Evolutionary conservation across 352 stramenopile species (phyloP).

Genomic region (Phytophthora constricta): DNA sequence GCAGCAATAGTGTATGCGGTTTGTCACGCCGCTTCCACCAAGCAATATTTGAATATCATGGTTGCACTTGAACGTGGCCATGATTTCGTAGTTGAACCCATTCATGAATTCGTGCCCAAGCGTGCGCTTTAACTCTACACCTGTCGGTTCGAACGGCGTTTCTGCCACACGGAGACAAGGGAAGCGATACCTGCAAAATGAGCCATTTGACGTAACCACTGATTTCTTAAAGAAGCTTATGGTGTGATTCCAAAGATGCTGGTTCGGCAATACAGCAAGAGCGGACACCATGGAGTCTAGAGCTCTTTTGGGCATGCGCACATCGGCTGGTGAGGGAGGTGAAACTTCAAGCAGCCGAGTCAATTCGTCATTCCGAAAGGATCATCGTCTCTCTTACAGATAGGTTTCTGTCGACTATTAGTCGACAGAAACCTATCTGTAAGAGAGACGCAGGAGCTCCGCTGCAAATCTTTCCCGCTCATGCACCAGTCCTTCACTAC

Average conservation of each 20-base stretch:
- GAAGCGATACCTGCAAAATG: not conserved
- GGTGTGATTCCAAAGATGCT: not conserved
- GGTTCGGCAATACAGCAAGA: not conserved
- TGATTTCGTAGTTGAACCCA: conserved; percentile 10
- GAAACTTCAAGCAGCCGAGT: conserved; percentile 3
- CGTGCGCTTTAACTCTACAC: not conserved
- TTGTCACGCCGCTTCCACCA: not conserved
- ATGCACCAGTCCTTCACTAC: not conserved
- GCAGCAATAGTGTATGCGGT: not conserved
- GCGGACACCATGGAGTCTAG: conserved; percentile 1
- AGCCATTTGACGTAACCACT: not conserved
- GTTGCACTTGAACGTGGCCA: not conserved
- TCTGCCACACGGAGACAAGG: not conserved
- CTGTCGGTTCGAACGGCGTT: not conserved
- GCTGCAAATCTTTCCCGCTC: not conserved
- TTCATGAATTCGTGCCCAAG: conserved; percentile 4
- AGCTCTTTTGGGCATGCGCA: not conserved
- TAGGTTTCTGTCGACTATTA: not conserved
- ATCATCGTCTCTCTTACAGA: not conserved
- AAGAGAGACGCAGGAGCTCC: not conserved
- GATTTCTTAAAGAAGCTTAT: not conserved
- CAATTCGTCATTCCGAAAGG: conserved; percentile 5
- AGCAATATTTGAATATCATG: not conserved
- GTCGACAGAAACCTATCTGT: not conserved
- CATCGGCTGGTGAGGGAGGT: not conserved